phyloP scores from a whole-genome alignment of 176 grass and related monocot species.

The Oropetium thomaeum region DNA sequence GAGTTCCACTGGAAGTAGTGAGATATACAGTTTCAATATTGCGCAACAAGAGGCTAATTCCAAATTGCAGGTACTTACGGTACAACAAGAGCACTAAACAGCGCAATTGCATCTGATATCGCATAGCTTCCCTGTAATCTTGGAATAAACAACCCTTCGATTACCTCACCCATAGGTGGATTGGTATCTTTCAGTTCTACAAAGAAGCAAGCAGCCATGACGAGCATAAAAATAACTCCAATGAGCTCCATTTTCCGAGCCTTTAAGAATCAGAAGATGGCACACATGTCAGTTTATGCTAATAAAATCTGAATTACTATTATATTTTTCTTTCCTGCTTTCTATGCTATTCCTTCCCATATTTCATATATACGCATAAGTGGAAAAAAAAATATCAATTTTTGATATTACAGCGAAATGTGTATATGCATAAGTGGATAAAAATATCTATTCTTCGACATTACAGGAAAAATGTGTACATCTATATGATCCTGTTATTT shows the following conservation, averaged over 20 bases:
- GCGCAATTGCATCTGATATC: conserved; percentile 48
- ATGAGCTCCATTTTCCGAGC: conserved; percentile 64
- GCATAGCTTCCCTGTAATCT: conserved; percentile 50
- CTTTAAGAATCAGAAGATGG: conserved; percentile 29
- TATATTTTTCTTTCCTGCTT: background rate
- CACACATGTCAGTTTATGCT: background rate
- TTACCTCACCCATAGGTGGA: conserved; percentile 46
- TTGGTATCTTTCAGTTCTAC: conserved; percentile 53
- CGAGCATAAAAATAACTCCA: conserved; percentile 51
- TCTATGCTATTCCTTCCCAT: background rate
- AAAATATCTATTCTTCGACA: background rate
- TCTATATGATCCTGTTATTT: background rate
- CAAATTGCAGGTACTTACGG: conserved; percentile 51
- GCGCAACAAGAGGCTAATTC: background rate
- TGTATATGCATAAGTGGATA: background rate
- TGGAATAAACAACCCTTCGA: conserved; percentile 68
- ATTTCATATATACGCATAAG: background rate
- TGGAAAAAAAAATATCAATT: background rate
- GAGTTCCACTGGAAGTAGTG: background rate
- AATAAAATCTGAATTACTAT: background rate
- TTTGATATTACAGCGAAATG: background rate
- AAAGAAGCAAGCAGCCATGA: conserved; percentile 69
- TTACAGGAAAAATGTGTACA: background rate
- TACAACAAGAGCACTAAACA: conserved; percentile 62
- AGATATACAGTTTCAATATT: conserved; percentile 8